These are phyloP conservation scores for Litchi chinensis DNA, from an alignment of 345 rosid genomes.

Conservation along the genomic window DNA sequence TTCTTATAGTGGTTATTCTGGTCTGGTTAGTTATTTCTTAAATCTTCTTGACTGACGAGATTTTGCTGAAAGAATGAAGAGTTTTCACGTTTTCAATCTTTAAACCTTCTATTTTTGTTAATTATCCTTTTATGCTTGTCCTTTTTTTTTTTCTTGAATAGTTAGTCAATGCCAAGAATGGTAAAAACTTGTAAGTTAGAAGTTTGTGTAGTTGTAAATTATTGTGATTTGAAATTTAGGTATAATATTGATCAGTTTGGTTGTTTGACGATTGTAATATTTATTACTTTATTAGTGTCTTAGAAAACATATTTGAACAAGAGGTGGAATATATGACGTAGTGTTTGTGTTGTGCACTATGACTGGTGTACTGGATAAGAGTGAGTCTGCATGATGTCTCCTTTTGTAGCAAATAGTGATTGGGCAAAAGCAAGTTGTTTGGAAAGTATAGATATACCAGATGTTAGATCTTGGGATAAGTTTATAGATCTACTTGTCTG, in stretches of 20 bases:
- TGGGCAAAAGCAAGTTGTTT: background rate
- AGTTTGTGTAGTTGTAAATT: background rate
- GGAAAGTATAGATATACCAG: background rate
- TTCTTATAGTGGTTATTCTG: too few species aligned
- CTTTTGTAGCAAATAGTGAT: background rate
- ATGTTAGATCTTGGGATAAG: background rate
- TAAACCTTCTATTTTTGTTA: too few species aligned
- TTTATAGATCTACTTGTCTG: background rate
- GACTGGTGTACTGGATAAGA: background rate
- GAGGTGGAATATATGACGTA: background rate
- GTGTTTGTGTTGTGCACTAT: background rate
- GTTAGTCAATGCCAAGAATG: background rate
- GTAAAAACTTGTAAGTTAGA: background rate
- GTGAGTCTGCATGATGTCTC: background rate
- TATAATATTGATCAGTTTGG: background rate
- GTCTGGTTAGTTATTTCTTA: too few species aligned
- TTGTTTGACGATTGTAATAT: background rate
- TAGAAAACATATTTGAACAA: background rate
- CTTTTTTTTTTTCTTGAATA: background rate
- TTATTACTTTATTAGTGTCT: background rate
- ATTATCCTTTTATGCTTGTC: background rate
- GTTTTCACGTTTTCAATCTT: too few species aligned
- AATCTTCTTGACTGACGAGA: too few species aligned
- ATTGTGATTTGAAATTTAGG: background rate
- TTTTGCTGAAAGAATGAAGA: too few species aligned